Base-by-base conservation (phyloP, 805 yeast species). In the Pichia scutulata region DNA sequence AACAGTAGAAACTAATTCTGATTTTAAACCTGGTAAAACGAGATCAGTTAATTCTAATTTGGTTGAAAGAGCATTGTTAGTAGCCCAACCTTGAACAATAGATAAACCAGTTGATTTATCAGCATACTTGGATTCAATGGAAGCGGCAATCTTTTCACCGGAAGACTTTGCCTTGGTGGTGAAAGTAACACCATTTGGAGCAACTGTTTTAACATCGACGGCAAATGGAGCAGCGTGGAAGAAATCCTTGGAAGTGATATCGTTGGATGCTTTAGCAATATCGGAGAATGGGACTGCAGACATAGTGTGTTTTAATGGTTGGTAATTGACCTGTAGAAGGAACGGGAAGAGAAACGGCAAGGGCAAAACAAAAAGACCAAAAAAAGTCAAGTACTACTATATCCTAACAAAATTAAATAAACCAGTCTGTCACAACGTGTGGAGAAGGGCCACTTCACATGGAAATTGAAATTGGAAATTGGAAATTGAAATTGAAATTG, bases 31-130 rank as follows among this genome's bases (percentile, higher is more conserved):
- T 63, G 95, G 96, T 55, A 97, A 85, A 73, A 92, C 80, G 63
- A 89, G 86, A 71, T 90, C 95, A 53, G 84, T 78, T 64, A 93
- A 79, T 77, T 92, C 97, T 62, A 93, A 78, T 80, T 89, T 92
- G 75, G 98, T 87, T 77, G 81, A 85, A 68, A 93, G 76, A 58
- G 85, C 79, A 72, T 92, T 92, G 71, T 95, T 84, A 63, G 95
- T 88, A 76, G 90, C 84, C 97, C 98, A 90, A 68, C 97, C 96
- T 78, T 93, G 98, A 61, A 97, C 89, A 67, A 93, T 75, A 58
- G 97, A 82, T 66, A 93, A 77, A 57, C 97, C 97, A 55, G 93
- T 76, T 56, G 89, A 78, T 78, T 89, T 89, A 81, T 93, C 99
- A 55, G 86, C 73, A 78, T 84, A 87, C 77, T 87, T 89, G 63